Conservation (phyloP, 768 basidiomycete species). For the Hypholoma fasciculare region DNA sequence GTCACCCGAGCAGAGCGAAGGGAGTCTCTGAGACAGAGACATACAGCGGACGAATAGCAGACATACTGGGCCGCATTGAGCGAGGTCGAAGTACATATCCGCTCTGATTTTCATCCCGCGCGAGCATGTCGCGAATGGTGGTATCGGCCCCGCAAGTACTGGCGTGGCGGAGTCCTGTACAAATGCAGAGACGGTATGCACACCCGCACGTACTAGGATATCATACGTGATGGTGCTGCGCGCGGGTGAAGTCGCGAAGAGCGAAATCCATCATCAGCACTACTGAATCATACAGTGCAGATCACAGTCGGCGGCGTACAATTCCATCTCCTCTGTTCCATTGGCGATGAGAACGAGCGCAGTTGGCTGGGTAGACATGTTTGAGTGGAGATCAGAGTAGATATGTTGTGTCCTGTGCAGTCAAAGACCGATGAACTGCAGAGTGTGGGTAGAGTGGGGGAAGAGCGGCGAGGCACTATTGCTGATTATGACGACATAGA, state of each 20-base stretch:
- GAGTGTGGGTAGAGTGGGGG: neutral
- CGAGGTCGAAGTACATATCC: constrained; percentile 52
- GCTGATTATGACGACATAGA: neutral
- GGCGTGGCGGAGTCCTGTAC: constrained; percentile 36
- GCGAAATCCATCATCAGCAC: neutral
- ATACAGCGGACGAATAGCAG: neutral
- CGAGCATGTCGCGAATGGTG: constrained; percentile 62
- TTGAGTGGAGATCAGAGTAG: neutral
- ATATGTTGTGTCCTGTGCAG: too few relatives aligned
- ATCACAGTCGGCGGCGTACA: constrained; percentile 43
- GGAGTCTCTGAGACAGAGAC: neutral
- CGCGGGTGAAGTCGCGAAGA: neutral
- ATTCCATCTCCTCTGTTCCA: constrained; percentile 90
- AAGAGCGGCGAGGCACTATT: neutral
- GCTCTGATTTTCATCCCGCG: constrained; percentile 74
- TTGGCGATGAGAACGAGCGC: constrained; percentile 77
- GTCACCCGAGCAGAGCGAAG: too few relatives aligned
- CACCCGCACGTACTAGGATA: constrained; percentile 76
- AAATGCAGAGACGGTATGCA: constrained; percentile 67
- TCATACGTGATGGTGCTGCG: constrained; percentile 79
- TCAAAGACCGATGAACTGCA: too few relatives aligned
- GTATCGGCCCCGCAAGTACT: constrained; percentile 27
- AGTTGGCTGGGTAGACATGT: constrained; percentile 27
- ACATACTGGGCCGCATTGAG: constrained; percentile 48
- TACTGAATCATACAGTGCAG: neutral